Base-by-base conservation (phyloP, 768 basidiomycete genomes). In the Boletus huronensis region DNA sequence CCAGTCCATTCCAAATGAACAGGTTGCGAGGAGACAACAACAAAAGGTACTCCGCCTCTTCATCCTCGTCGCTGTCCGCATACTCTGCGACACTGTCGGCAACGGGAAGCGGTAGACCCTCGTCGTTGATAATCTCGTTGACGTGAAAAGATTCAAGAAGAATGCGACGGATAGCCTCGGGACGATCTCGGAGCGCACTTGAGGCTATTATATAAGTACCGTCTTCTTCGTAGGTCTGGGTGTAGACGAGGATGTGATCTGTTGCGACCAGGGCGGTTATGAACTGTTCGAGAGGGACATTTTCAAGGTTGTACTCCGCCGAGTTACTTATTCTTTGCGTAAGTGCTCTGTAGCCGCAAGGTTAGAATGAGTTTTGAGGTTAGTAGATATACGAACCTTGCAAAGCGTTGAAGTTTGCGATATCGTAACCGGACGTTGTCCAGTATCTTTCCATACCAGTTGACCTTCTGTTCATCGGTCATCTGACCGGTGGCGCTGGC, bases 161-260 rank as follows among this genome's bases (percentile, higher is more conserved):
- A 28, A 98, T 85, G 40, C 86, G 82, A 6, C 83, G 83, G 59
- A 98, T 88, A 40, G 81, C 74, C 11, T 88, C 86, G 0, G 89
- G 85, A 13, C 85, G 83, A 46, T 90, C 85, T 62, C 82, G 85
- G 11, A 98, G 79, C 5, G 82, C 80, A 5, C 77, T 80, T 16
- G 91, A 85, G 8, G 91, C 96, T 51, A 99, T 77, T 57, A 98
- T 84, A 67, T 98, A 99, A 11, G 87, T 83, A 5, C 93, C 93
- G n/a, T 96, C 87, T 62, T 88, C 85, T 70, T 96, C 93, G 68
- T 88, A 88, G 8, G 74, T 71, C 56, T 87, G 82, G 2, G 96
- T 97, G 71, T 97, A 96, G 42, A 99, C 90, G 53, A 99, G 83
- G 72, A 94, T 88, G 69, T 98, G 95, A 58, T 90, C 93, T 7